Evolutionary conservation across 2,329 filamentous ascomycete species (phyloP), one percentile per base, ranked within the genome.

Genomic region (Rutstroemia sp.): DNA sequence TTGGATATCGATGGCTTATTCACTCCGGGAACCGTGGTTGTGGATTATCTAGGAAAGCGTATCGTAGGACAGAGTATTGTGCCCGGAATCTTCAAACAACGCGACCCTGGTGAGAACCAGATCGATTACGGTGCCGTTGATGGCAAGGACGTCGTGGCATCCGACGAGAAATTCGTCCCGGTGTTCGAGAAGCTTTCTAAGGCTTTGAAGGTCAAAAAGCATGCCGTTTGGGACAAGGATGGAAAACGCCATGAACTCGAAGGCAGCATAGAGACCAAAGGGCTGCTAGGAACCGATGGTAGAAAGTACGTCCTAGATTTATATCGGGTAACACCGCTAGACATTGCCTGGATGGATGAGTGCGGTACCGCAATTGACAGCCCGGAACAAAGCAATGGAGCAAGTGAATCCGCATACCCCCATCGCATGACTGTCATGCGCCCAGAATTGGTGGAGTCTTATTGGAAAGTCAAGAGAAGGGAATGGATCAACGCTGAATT

Each of bases 71-170:
- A 99, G 75, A 97, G 92, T 68, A 96, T 99, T 62, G 94, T 99
- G 18, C 94, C 94, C 5, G 95, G 94, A 58, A 99, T 99, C 68
- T 99, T 99, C 81, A 97, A 96, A 77, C 94, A 97, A 75, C 86
- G 92, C 38, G 94, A 97, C 68, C 90, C 92, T 30, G 94, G 92
- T 52, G 94, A 99, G 81, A 94, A 96, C 73, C 94, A 97, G 73
- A 97, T 99, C 65, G 94, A 99, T 71, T 99, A 99, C 69, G 94
- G 94, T 69, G 94, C 92, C 63, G 94, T 97, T 34, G 94, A 99
- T 71, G 94, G 95, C 63, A 96, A 95, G 74, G 94, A 99, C 63
- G 82, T 95, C 25, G 90, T 99, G 52, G 92, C 94, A 0, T 88
- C 90, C 12, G 90, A 97, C 68, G 86, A 95, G 69, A 84, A 86